These are phyloP conservation scores for Acorus calamus DNA, from an alignment of 106 monocot species.

Conservation along the genomic window DNA sequence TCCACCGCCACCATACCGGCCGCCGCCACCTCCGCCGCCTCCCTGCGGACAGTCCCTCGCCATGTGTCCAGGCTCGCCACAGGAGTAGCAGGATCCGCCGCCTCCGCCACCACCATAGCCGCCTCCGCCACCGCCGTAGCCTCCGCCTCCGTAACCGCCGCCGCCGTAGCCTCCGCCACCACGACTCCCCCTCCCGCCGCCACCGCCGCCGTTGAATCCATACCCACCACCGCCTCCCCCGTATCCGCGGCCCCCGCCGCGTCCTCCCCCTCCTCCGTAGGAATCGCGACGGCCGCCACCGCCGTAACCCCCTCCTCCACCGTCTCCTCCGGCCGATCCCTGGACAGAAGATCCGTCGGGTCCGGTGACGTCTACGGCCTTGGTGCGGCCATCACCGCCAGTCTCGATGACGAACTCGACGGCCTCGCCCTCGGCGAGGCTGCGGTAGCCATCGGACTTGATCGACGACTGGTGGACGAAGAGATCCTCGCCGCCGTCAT, in stretches of 20 bases:
- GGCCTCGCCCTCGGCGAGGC: constrained; percentile 23
- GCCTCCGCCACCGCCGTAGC: constrained; percentile 9
- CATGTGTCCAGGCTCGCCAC: not conserved
- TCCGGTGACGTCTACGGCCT: constrained; percentile 35
- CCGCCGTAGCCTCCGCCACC: constrained; percentile 10
- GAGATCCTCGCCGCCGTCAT: constrained; percentile 18
- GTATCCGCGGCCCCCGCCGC: constrained; percentile 9
- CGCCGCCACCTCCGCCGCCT: constrained; percentile 2
- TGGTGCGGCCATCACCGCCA: constrained; percentile 40
- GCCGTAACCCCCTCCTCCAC: not conserved
- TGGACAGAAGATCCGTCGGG: constrained; percentile 21
- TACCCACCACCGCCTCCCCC: constrained; percentile 6
- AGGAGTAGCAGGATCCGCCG: constrained; percentile 3
- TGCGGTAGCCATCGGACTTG: constrained; percentile 40
- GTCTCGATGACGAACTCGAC: constrained; percentile 28
- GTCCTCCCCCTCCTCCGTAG: constrained; percentile 4
- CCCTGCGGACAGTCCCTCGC: too few relatives aligned
- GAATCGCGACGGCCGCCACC: constrained; percentile 4
- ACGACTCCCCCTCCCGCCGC: constrained; percentile 9
- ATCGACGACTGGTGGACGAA: constrained; percentile 42
- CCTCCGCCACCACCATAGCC: constrained; percentile 10
- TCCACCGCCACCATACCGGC: not conserved
- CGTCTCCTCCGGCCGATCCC: constrained; percentile 7
- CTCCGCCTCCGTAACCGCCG: constrained; percentile 11
- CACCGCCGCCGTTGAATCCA: constrained; percentile 11